Evolutionary conservation across 164 flowering plant species (phyloP), one percentile per base, ranked within the genome.

Genomic region (Chloranthus sessilifolius): DNA sequence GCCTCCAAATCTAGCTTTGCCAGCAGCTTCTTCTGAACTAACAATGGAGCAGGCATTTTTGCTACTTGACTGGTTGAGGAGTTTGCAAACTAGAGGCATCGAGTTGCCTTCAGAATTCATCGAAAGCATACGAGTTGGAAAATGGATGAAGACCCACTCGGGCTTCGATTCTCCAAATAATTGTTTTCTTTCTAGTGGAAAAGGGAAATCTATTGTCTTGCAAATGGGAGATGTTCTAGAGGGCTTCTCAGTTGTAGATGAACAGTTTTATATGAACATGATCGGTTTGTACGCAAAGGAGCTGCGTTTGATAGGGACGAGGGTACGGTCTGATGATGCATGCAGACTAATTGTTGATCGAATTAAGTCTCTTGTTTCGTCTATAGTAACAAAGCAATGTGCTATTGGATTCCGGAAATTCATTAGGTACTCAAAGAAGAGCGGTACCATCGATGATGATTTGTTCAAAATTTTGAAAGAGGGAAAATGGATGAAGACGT

Each of bases 161-260:
- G 50, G 67, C 15, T 74, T 57, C 61, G 65, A 58, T 33, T 68
- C 84, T 4, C 87, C 91, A 0, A 69, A 71, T 8, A 28, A 76
- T 40, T 80, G 83, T 0, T 78, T 83, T 53, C 41, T 67, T 3
- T 52, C 60, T 39, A n/a, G n/a, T n/a, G n/a, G n/a, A n/a, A 60
- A 71, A 10, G 60, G 52, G 64, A 78, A 68, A 28, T 50, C 40
- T 28, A 48, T 80, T 57, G 76, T 43, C 20, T 15, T 8, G 7
- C 30, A 78, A 62, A 66, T 43, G 43, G 78, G 74, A 22, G 71
- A 79, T 7, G 72, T 63, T n/a, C 67, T 78, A 35, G 77, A 74
- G 24, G 87, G 77, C 45, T 71, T 83, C 48, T 78, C 91, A 0
- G 17, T 80, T 40, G 29, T 83, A 16, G 79, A 80, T 61, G 49